Evolutionary conservation across 2,329 filamentous ascomycete species (phyloP), one percentile per base, ranked within the genome.

Genomic region (Byssochlamys sp.): DNA sequence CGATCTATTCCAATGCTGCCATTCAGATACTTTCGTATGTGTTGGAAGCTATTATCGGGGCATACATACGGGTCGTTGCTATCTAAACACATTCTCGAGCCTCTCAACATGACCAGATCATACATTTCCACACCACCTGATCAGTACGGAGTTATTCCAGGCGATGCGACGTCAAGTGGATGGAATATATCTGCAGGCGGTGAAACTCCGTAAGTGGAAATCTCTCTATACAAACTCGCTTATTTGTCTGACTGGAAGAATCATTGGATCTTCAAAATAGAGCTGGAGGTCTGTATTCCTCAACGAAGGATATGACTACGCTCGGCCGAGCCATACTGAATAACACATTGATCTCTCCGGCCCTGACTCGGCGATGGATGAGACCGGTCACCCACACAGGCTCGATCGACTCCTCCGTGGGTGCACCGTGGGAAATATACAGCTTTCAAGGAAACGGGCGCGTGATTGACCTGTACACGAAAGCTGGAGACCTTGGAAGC

Each of bases 341-440:
- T 52, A 72, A 71, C 3, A 67, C 65, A 0, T 66, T 78, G 4
- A 64, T 78, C 3, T 33, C 65, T 12, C 45, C 60, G 4, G 62
- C 67, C 19, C 64, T 68, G 48, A 77, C 73, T 14, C 66, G 70
- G 9, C 68, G 66, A 52, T 78, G 75, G 75, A 62, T 78, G 49
- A 75, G 76, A 57, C 75, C 75, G 0, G 68, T 68, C 4, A 61
- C 73, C 1, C 71, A 73, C 61, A 76, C 72, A 2, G 68, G 69
- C 1, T 66, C 65, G 4, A 60, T 69, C 0, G 58, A 65, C 2
- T 70, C 69, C 56, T 68, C 73, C 2, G 59, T 73, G 12, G 74
- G 75, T 11, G 61, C 62, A 10, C 68, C 70, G 2, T 77, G 72
- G 71, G 70, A 75, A 55, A 76, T 77, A 52, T 73, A 65, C 58